Percentiles rank a stretch among this genome's conserved stretches.
Evolutionary conservation across 2,329 filamentous ascomycete species (phyloP).

Genomic region (Bipolaris gigantea): DNA sequence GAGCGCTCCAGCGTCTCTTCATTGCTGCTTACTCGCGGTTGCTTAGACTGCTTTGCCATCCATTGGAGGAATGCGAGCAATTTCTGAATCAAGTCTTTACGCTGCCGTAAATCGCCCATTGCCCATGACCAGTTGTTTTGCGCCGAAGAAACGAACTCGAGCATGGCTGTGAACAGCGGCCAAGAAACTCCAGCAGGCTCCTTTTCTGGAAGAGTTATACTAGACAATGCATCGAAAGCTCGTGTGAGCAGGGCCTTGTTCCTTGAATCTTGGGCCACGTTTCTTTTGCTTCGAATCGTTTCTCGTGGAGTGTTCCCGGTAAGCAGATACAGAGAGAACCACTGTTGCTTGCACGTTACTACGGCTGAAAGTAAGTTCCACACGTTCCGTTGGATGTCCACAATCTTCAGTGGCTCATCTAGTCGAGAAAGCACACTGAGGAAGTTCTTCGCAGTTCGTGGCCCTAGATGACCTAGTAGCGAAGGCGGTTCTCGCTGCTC

Average conservation of each 20-base stretch:
- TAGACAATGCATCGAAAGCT: slow-evolving; percentile 70
- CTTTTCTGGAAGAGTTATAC: slow-evolving; percentile 65
- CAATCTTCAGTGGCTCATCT: slow-evolving; percentile 72
- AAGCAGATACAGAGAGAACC: slow-evolving; percentile 90
- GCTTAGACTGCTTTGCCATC: slow-evolving; percentile 33
- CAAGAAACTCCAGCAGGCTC: slow-evolving; percentile 34
- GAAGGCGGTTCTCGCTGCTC: slow-evolving; percentile 72
- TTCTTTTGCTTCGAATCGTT: slow-evolving; percentile 62
- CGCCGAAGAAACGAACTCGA: slow-evolving; percentile 84
- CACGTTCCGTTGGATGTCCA: slow-evolving; percentile 65
- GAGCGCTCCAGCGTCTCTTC: slow-evolving; percentile 29
- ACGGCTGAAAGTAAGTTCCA: slow-evolving; percentile 89
- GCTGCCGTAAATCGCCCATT: slow-evolving; percentile 75
- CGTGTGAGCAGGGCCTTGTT: slow-evolving; percentile 71
- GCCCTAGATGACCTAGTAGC: slow-evolving; percentile 84
- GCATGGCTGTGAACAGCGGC: slow-evolving; percentile 68
- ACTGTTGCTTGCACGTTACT: slow-evolving; percentile 87
- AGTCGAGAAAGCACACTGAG: slow-evolving; percentile 75
- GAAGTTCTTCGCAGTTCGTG: slow-evolving; percentile 81
- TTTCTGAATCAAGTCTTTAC: slow-evolving; percentile 71
- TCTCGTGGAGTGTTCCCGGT: slow-evolving; percentile 85
- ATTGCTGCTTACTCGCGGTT: slow-evolving; percentile 29
- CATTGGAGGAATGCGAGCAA: slow-evolving; percentile 69
- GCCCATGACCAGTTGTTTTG: slow-evolving; percentile 98
- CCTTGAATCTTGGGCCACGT: slow-evolving; percentile 42